A percentile compares a stretch with the other conserved stretches of the same genome.
Evolutionary conservation across 176 grass and related monocot genomes (phyloP).

Genomic region (Aegilops speltoides): DNA sequence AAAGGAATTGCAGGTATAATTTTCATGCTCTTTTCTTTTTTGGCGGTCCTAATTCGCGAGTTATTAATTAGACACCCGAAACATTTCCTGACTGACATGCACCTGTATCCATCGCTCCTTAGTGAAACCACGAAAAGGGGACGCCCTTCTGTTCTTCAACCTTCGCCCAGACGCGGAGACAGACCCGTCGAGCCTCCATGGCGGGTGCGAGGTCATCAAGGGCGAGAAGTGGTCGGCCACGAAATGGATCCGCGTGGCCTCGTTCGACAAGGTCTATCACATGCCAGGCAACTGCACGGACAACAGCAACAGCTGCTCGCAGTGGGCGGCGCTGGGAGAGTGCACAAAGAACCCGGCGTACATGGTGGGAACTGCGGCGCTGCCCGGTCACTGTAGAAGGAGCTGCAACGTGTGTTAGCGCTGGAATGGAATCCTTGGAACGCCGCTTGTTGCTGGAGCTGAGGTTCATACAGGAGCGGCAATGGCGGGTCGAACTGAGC

Average conservation of each 20-base stretch:
- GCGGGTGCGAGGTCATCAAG: conserved; percentile 71
- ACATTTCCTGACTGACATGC: conserved; percentile 19
- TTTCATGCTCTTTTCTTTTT: neutral
- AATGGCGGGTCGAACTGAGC: neutral
- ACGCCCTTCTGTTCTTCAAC: conserved; percentile 94
- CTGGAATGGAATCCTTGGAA: neutral
- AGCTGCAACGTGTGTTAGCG: conserved; percentile 90
- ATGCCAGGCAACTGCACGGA: conserved; percentile 71
- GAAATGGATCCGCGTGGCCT: conserved; percentile 87
- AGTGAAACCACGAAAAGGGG: conserved; percentile 88
- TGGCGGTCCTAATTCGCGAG: neutral
- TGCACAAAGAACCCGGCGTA: conserved; percentile 83
- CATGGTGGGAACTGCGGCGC: conserved; percentile 65
- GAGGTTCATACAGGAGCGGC: neutral
- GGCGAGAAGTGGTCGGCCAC: conserved; percentile 95
- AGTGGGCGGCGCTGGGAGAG: conserved; percentile 78
- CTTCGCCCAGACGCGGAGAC: conserved; percentile 63
- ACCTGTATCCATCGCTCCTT: neutral
- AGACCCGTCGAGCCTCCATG: conserved; percentile 77
- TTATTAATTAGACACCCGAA: neutral
- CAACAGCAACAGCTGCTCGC: conserved; percentile 56
- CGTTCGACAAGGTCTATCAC: conserved; percentile 69
- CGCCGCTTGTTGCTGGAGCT: neutral
- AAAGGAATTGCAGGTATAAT: conserved; percentile 70
- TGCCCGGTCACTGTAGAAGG: conserved; percentile 67